phyloP scores from a whole-genome alignment of 768 basidiomycete genomes.

The Piloderma croceum region DNA sequence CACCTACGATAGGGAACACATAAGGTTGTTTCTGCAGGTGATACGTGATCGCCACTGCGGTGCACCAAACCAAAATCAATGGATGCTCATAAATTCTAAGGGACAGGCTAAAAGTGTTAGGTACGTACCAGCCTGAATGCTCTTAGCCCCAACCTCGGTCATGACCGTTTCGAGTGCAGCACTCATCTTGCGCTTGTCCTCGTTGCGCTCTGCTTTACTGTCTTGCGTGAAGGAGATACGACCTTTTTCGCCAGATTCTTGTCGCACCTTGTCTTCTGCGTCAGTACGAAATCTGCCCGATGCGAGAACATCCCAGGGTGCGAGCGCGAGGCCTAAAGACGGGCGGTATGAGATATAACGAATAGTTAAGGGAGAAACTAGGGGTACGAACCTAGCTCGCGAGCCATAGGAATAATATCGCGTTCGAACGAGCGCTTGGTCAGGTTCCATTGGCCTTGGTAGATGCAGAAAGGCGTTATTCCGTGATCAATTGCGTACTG shows the following conservation, averaged over 20 bases:
- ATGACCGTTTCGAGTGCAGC: conserved; percentile 47
- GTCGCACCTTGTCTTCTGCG: conserved; percentile 25
- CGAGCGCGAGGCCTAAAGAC: conserved; percentile 23
- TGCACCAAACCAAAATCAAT: no score
- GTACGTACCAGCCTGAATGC: conserved; percentile 44
- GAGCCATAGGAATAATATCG: conserved; percentile 38
- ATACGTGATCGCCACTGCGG: no score
- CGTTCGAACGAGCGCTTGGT: conserved; percentile 38
- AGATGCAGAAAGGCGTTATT: no score
- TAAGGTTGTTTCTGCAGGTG: no score
- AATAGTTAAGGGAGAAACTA: conserved; percentile 1
- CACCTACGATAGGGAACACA: no score
- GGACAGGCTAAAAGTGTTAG: no score
- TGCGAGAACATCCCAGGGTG: no score
- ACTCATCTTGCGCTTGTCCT: conserved; percentile 37
- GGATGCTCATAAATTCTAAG: no score
- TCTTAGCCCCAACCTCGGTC: conserved; percentile 41
- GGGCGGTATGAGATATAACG: background rate
- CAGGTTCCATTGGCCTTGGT: conserved; percentile 28
- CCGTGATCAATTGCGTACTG: no score
- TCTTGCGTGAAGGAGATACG: conserved; percentile 23
- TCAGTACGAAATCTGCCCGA: no score
- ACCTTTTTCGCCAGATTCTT: conserved; percentile 32
- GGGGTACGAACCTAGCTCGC: conserved; percentile 7
- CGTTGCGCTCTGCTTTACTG: conserved; percentile 44